A percentile compares a stretch with the other conserved stretches of the same genome.
phyloP scores from a whole-genome alignment of 768 basidiomycete species.

The Lactarius hatsudake region DNA sequence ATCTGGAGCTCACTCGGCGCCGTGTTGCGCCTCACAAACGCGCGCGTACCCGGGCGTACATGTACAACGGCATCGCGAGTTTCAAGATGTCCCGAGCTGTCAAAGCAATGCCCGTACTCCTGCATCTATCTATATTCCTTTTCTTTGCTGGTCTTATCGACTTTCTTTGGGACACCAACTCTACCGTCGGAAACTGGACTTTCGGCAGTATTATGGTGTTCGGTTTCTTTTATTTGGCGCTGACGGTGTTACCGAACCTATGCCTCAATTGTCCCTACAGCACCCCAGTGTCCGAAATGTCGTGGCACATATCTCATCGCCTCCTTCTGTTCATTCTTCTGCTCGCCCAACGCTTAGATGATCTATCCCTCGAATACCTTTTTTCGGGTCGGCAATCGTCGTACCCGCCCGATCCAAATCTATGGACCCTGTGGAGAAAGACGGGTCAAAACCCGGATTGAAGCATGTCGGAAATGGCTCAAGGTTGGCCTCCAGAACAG shows the following conservation, averaged over 20 bases:
- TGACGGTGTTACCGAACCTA: not conserved
- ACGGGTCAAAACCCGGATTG: not conserved
- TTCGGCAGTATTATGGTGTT: not conserved
- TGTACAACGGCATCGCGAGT: not conserved
- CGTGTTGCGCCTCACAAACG: not conserved
- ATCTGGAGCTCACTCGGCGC: not conserved
- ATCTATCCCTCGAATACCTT: not conserved
- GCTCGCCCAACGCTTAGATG: not conserved
- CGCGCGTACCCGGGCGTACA: not conserved
- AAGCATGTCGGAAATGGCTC: conserved; percentile 4
- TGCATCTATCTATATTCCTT: not conserved
- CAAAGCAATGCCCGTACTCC: not conserved
- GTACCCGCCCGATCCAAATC: not conserved
- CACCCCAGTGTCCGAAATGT: conserved; percentile 8
- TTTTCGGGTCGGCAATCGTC: not conserved
- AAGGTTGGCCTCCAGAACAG: not conserved
- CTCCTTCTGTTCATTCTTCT: not conserved
- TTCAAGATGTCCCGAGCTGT: not conserved
- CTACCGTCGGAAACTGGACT: not conserved
- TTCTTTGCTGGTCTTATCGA: not conserved
- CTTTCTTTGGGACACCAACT: not conserved
- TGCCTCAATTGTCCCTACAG: conserved; percentile 8
- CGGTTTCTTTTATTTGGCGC: too few species aligned
- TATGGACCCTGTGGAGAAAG: conserved; percentile 1
- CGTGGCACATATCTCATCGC: not conserved